Percentiles rank a stretch among this genome's conserved stretches.
phyloP scores from a whole-genome alignment of 2,329 filamentous ascomycete genomes.

The Fusarium coicis region DNA sequence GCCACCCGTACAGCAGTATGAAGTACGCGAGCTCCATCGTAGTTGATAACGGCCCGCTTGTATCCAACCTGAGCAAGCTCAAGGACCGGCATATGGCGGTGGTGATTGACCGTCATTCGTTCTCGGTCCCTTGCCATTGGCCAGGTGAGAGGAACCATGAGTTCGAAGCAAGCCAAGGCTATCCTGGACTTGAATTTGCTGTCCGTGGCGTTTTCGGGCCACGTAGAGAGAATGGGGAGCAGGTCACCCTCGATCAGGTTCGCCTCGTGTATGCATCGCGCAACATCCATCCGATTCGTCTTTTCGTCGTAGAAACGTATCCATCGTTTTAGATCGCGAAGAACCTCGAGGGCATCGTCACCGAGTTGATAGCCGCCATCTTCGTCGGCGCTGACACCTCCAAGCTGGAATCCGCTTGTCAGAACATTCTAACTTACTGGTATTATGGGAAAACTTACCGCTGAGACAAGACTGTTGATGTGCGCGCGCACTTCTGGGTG shows the following conservation, averaged over 20 bases:
- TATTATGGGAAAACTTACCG: constrained; percentile 66
- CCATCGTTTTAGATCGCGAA: constrained; percentile 96
- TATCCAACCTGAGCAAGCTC: constrained; percentile 89
- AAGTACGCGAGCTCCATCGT: constrained; percentile 79
- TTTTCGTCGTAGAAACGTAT: constrained; percentile 94
- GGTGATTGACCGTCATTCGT: constrained; percentile 91
- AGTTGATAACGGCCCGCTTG: constrained; percentile 88
- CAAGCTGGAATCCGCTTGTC: constrained; percentile 69
- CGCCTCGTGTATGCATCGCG: constrained; percentile 88
- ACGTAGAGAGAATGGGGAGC: constrained; percentile 85
- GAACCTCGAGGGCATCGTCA: constrained; percentile 89
- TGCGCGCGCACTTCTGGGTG: constrained; percentile 94
- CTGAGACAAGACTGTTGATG: constrained; percentile 92
- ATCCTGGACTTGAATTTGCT: constrained; percentile 82
- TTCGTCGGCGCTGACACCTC: constrained; percentile 82
- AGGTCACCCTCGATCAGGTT: constrained; percentile 93
- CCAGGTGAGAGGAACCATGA: constrained; percentile 94
- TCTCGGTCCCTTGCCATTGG: constrained; percentile 83
- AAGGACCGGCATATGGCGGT: constrained; percentile 89
- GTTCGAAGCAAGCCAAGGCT: constrained; percentile 86
- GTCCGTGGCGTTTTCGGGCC: constrained; percentile 77
- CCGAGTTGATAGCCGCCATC: constrained; percentile 88
- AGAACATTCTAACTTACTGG: constrained; percentile 20
- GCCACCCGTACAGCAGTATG: constrained; percentile 84
- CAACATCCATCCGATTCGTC: constrained; percentile 92